Conservation (phyloP, 2,329 filamentous ascomycete species). For the Emergomyces africanus region DNA sequence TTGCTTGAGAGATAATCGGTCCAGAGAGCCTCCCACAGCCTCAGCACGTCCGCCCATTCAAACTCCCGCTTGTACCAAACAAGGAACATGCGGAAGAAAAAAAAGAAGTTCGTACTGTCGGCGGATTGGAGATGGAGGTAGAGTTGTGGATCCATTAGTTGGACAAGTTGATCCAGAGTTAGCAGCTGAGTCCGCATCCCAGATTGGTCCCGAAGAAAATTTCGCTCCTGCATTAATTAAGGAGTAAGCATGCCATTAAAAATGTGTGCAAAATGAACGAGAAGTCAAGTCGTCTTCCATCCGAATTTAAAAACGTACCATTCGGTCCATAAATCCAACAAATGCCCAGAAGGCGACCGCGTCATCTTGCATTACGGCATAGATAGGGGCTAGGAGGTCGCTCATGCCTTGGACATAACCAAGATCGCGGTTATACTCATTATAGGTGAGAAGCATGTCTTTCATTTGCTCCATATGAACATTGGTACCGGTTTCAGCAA, state of each 20-base stretch:
- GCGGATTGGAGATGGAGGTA: constrained; percentile 81
- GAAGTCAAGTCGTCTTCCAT: too few relatives aligned
- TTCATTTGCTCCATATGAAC: constrained; percentile 98
- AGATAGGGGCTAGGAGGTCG: constrained; percentile 87
- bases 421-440: constrained; percentile 90
- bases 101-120: constrained; percentile 98
- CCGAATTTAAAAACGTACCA: constrained; percentile 40
- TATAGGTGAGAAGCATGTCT: constrained; percentile 96
- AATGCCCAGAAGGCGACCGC: constrained; percentile 96
- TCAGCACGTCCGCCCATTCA: constrained; percentile 70
- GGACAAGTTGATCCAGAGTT: constrained; percentile 85
- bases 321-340: constrained; percentile 89
- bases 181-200: constrained; percentile 90
- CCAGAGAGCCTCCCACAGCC: constrained; percentile 89
- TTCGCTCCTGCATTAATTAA: constrained; percentile 63
- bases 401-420: constrained; percentile 99
- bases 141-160: constrained; percentile 90
- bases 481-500: constrained; percentile 85
- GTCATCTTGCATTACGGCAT: constrained; percentile 95
- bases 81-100: constrained; percentile 97
- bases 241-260: too few relatives aligned
- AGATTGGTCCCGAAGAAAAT: constrained; percentile 89
- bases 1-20: constrained; percentile 80
- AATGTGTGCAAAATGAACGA: too few relatives aligned
- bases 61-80: constrained; percentile 99